Evolutionary conservation across 129 eudicot genomes (phyloP).

Genomic region (Chrysanthemum lavandulifolium): DNA sequence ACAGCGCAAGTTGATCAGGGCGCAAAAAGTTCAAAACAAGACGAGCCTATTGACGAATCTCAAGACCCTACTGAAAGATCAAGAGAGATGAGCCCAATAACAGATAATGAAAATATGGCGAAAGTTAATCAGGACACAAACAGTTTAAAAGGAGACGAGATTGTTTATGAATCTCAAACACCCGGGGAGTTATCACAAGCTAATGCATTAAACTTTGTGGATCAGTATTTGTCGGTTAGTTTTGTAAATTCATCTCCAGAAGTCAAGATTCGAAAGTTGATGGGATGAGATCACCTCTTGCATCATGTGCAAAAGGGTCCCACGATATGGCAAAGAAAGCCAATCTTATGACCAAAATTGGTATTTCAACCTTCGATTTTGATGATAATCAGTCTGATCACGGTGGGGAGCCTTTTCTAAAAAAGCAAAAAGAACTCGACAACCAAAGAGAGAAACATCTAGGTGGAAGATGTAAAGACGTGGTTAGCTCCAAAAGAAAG

Average conservation of each 20-base stretch:
- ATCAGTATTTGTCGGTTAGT: slow-evolving; percentile 56
- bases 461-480: slow-evolving; percentile 19
- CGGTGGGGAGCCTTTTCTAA: slow-evolving; percentile 15
- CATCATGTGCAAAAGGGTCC: slow-evolving; percentile 48
- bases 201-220: slow-evolving; percentile 62
- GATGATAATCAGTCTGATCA: slow-evolving; percentile 33
- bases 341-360: slow-evolving; percentile 27
- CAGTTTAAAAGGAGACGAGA: no score
- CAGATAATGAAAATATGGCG: no score
- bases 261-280: slow-evolving; percentile 20
- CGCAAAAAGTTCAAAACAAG: no score
- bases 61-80: not conserved
- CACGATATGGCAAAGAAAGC: slow-evolving; percentile 56
- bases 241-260: slow-evolving; percentile 41
- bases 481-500: slow-evolving; percentile 6
- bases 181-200: slow-evolving; percentile 48
- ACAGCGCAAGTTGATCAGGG: no score
- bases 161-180: no score
- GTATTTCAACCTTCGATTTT: slow-evolving; percentile 60
- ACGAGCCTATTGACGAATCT: no score
- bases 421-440: slow-evolving; percentile 26
- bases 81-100: no score
- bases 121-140: no score
- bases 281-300: slow-evolving; percentile 47
- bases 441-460: slow-evolving; percentile 26